Percentiles rank a stretch among this genome's conserved stretches.
Evolutionary conservation across 2,329 filamentous ascomycete species (phyloP).

Genomic region (Botrytis hyacinthi): DNA sequence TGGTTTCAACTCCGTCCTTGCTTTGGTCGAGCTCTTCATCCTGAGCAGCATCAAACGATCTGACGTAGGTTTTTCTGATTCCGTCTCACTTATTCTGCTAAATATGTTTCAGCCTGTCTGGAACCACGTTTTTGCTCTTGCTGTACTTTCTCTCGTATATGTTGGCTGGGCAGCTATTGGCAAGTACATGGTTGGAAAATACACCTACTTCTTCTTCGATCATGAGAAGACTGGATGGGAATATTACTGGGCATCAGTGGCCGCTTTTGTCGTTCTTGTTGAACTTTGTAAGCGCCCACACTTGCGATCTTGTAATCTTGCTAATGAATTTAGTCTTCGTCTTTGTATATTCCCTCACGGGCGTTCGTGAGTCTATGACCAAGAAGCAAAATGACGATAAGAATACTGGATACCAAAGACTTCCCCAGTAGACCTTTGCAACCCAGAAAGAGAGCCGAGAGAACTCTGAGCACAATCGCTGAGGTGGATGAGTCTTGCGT

Average conservation of each 20-base stretch:
- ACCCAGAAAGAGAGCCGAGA: neutral
- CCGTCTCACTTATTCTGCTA: conserved; percentile 18
- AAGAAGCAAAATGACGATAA: conserved; percentile 27
- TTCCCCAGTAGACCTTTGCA: conserved; percentile 27
- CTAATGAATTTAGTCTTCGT: conserved; percentile 25
- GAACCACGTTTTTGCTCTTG: conserved; percentile 31
- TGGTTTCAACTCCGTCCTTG: conserved; percentile 34
- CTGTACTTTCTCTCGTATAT: conserved; percentile 32
- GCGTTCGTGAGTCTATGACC: conserved; percentile 29
- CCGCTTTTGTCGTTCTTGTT: conserved; percentile 26
- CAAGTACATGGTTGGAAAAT: conserved; percentile 32
- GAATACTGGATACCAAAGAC: conserved; percentile 28
- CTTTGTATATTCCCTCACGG: conserved; percentile 29
- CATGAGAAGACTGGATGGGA: conserved; percentile 33
- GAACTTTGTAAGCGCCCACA: conserved; percentile 31
- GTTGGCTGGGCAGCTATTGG: conserved; percentile 37
- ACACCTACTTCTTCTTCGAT: conserved; percentile 38
- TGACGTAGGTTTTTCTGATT: conserved; percentile 30
- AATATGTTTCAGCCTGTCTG: conserved; percentile 30
- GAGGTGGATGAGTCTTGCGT: conserved; percentile 8
- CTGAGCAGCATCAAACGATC: conserved; percentile 38
- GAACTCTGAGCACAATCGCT: neutral
- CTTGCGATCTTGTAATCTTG: conserved; percentile 1
- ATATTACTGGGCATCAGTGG: conserved; percentile 28
- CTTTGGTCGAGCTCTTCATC: conserved; percentile 38